These are phyloP conservation scores for Sordariomycetes sp. DNA, from an alignment of 2,329 filamentous ascomycete species.

Conservation along the genomic window DNA sequence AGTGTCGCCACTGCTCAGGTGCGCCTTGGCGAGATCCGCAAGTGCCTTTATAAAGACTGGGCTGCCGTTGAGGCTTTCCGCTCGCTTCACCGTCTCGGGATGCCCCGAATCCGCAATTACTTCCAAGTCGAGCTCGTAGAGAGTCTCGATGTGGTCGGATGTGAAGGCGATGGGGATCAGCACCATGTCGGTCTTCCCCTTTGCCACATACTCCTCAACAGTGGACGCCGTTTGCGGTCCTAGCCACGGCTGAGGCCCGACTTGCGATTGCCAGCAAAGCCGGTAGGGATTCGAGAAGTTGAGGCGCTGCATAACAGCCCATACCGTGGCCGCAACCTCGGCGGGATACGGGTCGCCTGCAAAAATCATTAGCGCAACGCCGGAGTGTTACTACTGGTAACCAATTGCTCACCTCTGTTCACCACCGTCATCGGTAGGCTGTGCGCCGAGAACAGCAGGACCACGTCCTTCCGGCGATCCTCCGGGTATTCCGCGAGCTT, in stretches of 20 bases:
- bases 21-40: slow-evolving; percentile 73
- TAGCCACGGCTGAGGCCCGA: slow-evolving; percentile 90
- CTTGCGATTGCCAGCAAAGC: slow-evolving; percentile 95
- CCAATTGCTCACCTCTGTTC: slow-evolving; percentile 58
- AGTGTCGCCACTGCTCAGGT: slow-evolving; percentile 56
- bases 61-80: slow-evolving; percentile 85
- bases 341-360: slow-evolving; percentile 85
- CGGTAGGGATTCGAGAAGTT: slow-evolving; percentile 85
- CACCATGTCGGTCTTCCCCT: slow-evolving; percentile 83
- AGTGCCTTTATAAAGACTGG: slow-evolving; percentile 83
- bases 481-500: slow-evolving; percentile 76
- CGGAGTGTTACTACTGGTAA: neutral
- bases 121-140: slow-evolving; percentile 89
- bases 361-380: slow-evolving; percentile 14
- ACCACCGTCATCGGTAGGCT: slow-evolving; percentile 96
- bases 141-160: slow-evolving; percentile 96
- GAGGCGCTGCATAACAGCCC: slow-evolving; percentile 90
- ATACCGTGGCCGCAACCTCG: slow-evolving; percentile 90
- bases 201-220: slow-evolving; percentile 78
- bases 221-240: slow-evolving; percentile 87
- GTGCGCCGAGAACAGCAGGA: slow-evolving; percentile 90
- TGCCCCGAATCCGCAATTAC: slow-evolving; percentile 82
- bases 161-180: slow-evolving; percentile 96
- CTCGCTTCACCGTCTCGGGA: slow-evolving; percentile 72
- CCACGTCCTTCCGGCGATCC: slow-evolving; percentile 67